Conservation (phyloP, 768 basidiomycete genomes). For the Leccinum rimulosum region DNA sequence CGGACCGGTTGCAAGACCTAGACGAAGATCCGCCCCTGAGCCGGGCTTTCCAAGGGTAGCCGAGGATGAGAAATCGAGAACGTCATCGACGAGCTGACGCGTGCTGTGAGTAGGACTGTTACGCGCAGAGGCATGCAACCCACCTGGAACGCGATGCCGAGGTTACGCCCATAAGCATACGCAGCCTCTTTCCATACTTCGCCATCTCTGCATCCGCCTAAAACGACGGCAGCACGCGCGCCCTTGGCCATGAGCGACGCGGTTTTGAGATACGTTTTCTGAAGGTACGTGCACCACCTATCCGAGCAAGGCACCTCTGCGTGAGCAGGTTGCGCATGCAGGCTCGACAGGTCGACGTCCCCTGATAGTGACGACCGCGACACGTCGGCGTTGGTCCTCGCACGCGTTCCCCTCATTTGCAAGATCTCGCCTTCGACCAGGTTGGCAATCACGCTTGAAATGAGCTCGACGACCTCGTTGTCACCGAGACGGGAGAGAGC, state of each 20-base stretch:
- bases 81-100: constrained; percentile 89
- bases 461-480: constrained; percentile 88
- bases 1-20: constrained; percentile 85
- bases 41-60: constrained; percentile 85
- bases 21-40: constrained; percentile 70
- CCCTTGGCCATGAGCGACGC: constrained; percentile 90
- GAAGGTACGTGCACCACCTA: constrained; percentile 76
- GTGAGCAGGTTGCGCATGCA: constrained; percentile 40
- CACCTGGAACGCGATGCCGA: constrained; percentile 97
- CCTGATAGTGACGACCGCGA: neutral
- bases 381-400: neutral
- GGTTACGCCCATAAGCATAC: constrained; percentile 85
- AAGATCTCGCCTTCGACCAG: constrained; percentile 96
- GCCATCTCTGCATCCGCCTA: constrained; percentile 77
- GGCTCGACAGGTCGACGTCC: constrained; percentile 34
- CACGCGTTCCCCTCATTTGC: constrained; percentile 47
- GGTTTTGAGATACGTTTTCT: constrained; percentile 92
- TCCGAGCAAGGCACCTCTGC: constrained; percentile 34
- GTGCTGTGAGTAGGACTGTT: neutral
- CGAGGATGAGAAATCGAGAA: constrained; percentile 87
- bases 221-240: constrained; percentile 78
- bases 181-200: constrained; percentile 87
- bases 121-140: constrained; percentile 10
- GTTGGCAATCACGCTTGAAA: constrained; percentile 89
- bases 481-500: constrained; percentile 85